Evolutionary conservation across 306 rosid species (phyloP).

Genomic region (Quercus berberidifolia): DNA sequence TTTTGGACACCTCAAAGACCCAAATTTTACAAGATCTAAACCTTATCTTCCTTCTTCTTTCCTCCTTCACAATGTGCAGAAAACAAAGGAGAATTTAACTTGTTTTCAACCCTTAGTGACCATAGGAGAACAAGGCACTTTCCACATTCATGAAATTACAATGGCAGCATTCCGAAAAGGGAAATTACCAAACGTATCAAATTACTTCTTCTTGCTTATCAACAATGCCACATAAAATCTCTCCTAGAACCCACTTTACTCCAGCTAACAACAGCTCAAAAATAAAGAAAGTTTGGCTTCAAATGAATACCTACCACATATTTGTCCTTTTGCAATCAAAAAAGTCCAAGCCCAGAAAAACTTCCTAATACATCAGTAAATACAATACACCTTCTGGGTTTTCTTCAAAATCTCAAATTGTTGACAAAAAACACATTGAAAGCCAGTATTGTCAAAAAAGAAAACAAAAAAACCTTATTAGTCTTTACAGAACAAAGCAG

Average conservation of each 20-base stretch:
- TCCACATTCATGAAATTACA: constrained; percentile 16
- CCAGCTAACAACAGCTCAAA: constrained; percentile 29
- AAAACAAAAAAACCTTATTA: constrained; percentile 10
- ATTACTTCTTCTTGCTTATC: constrained; percentile 20
- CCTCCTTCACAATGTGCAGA: constrained; percentile 16
- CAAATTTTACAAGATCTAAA: not conserved
- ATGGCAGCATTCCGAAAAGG: constrained; percentile 13
- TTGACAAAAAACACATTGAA: constrained; percentile 32
- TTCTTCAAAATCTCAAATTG: constrained; percentile 20
- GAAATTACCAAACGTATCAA: not conserved
- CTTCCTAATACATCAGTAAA: constrained; percentile 2
- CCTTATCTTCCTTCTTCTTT: constrained; percentile 11
- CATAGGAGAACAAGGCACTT: constrained; percentile 26
- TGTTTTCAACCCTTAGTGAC: constrained; percentile 8
- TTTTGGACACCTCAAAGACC: constrained; percentile 21
- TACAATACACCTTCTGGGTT: not conserved
- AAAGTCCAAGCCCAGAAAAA: constrained; percentile 29
- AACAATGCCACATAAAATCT: not conserved
- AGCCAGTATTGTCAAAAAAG: constrained; percentile 4
- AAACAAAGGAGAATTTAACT: constrained; percentile 9
- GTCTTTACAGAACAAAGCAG: constrained; percentile 38
- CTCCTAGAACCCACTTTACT: constrained; percentile 7
- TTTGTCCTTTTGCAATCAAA: constrained; percentile 18
- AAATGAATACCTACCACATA: not conserved
- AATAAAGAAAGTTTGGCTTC: constrained; percentile 12